Evolutionary conservation across 345 rosid species (phyloP), one percentile per base, ranked within the genome.

Genomic region (Triadica sebifera): DNA sequence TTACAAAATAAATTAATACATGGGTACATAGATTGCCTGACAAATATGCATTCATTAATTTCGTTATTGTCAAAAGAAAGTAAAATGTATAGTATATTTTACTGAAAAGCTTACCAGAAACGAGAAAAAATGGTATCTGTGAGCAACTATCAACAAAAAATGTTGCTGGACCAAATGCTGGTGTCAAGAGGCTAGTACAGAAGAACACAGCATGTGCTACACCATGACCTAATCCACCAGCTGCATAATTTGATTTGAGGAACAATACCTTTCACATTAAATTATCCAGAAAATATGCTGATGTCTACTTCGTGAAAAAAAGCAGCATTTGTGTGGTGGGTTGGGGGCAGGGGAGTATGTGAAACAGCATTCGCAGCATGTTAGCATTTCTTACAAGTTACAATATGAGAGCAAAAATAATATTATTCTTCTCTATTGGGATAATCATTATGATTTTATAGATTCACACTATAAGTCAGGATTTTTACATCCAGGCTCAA

Each of bases 191-290:
- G 81, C 99, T 91, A 71, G 93, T 80, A 75, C 98, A 95, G 75
- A 95, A 95, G 85, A 95, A 95, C 75, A 95, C 98, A 46, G 96
- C 98, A 82, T 95, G 99, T 38, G 99, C 99, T 75, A 91, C 89
- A 67, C 97, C 99, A 76, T 93, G 99, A 81, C 99, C 99, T 85
- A 93, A 85, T 77, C 99, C 99, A 74, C 99, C 99, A 90, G 99
- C 99, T 95, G 94, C 87, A 89, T n/a, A 59, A 84, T 74, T 75
- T 72, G 76, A 80, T 69, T 67, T 1, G 57, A 77, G 59, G n/a
- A 58, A 72, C 74, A 80, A 77, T 62, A 84, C 77, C 67, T 65
- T 58, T 61, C 62, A 74, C 52, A 67, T 73, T 4, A 24, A 74
- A 72, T 25, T 25, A 56, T 56, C 67, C 69, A 76, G 39, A 75